phyloP scores from a whole-genome alignment of 1,284 basidiomycete species.

The Trametes sp. region DNA sequence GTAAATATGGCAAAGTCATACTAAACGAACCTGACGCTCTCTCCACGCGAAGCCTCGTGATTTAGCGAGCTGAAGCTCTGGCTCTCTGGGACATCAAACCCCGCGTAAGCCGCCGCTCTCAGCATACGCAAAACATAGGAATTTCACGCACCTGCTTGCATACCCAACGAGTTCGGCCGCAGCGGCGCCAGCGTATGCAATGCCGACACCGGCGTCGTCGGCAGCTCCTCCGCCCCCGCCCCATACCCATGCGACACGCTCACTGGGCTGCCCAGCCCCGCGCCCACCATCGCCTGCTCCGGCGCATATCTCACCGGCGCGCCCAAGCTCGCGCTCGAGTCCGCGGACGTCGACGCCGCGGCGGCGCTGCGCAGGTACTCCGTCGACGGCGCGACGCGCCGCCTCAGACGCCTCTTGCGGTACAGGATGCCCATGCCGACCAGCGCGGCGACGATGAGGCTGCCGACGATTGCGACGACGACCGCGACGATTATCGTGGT shows the following conservation, averaged over 20 bases:
- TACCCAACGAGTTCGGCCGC: constrained; percentile 3
- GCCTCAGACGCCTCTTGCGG: not conserved
- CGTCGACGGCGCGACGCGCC: constrained; percentile 17
- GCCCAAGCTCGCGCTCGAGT: not conserved
- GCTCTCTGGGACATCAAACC: not conserved
- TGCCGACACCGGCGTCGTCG: constrained; percentile 8
- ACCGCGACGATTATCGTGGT: constrained; percentile 2
- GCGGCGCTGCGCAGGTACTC: constrained; percentile 10
- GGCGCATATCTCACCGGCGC: not conserved
- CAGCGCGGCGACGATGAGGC: constrained; percentile 3
- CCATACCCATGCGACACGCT: too few species aligned
- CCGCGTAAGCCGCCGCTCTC: not conserved
- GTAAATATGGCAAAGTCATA: too few species aligned
- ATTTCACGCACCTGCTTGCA: not conserved
- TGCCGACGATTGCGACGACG: constrained; percentile 2
- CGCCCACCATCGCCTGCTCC: not conserved
- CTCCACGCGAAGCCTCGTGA: too few species aligned
- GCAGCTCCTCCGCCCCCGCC: not conserved
- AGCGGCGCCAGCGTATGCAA: constrained; percentile 2
- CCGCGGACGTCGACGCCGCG: not conserved
- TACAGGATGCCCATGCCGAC: not conserved
- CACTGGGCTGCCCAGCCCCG: not conserved
- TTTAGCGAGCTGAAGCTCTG: not conserved
- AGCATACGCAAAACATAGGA: not conserved
- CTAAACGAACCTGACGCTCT: too few species aligned